A percentile compares a stretch with the other conserved stretches of the same genome.
phyloP scores from a whole-genome alignment of 257 asterid species.

The Capsicum chinense region DNA sequence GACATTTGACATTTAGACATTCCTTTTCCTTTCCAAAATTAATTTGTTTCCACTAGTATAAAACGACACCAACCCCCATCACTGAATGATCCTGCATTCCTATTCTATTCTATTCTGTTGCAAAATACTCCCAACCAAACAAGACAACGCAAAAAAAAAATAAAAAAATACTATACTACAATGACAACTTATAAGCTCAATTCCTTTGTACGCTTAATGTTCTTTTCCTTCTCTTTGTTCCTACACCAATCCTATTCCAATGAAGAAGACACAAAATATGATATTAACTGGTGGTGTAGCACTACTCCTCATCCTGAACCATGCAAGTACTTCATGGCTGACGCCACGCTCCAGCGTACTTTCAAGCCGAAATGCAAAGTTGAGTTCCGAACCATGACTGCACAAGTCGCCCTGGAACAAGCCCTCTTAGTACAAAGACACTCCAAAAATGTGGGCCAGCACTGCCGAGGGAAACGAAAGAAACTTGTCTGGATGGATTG shows the following conservation, averaged over 20 bases:
- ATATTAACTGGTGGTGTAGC: slow-evolving; percentile 64
- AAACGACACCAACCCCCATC: background rate
- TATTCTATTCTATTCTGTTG: background rate
- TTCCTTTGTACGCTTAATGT: slow-evolving; percentile 22
- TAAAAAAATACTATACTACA: background rate
- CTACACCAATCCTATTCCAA: slow-evolving; percentile 26
- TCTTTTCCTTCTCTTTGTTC: slow-evolving; percentile 32
- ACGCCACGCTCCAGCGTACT: background rate
- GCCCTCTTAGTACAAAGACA: slow-evolving; percentile 42
- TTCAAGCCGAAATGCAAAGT: slow-evolving; percentile 43
- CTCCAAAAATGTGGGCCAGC: slow-evolving; percentile 34
- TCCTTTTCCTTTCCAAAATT: background rate
- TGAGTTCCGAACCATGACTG: slow-evolving; percentile 54
- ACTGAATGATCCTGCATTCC: slow-evolving; percentile 19
- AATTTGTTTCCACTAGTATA: slow-evolving; percentile 12
- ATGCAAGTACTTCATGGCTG: slow-evolving; percentile 58
- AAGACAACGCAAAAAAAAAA: background rate
- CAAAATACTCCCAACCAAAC: background rate
- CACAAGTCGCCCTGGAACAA: slow-evolving; percentile 57
- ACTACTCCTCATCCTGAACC: slow-evolving; percentile 68
- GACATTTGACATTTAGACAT: slow-evolving; percentile 4
- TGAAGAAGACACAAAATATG: slow-evolving; percentile 31
- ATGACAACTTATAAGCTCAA: slow-evolving; percentile 21
- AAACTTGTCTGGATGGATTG: slow-evolving; percentile 54
- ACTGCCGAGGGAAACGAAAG: slow-evolving; percentile 39